Percentiles rank a stretch among this genome's conserved stretches.
phyloP scores from a whole-genome alignment of 2,329 filamentous ascomycete species.

The Penicillium paneum region DNA sequence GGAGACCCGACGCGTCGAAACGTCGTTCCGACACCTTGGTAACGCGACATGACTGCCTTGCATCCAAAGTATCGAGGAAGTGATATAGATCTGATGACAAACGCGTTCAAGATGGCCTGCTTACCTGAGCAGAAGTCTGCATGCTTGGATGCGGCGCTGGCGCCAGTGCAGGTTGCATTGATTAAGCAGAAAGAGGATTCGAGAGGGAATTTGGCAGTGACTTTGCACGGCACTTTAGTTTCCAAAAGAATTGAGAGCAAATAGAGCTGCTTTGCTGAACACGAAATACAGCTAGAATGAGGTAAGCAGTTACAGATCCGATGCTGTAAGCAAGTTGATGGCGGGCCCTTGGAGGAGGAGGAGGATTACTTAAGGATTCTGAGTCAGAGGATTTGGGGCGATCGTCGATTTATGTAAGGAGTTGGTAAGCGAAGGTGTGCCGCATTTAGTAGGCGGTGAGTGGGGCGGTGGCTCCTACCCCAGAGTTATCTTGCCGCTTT shows the following conservation, averaged over 20 bases:
- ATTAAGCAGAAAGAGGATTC: conserved; percentile 16
- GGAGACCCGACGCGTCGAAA: conserved; percentile 15
- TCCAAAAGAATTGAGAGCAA: conserved; percentile 1
- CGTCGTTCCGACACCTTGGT: not conserved
- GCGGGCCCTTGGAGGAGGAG: conserved; percentile 4
- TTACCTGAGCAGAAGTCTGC: conserved; percentile 55
- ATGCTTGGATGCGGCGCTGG: conserved; percentile 50
- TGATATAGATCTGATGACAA: conserved; percentile 35
- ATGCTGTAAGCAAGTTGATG: conserved; percentile 36
- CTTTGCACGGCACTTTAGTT: conserved; percentile 2
- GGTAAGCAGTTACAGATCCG: conserved; percentile 26
- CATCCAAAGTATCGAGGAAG: not conserved
- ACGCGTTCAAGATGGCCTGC: conserved; percentile 37
- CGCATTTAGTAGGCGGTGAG: not conserved
- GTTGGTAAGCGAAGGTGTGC: conserved; percentile 1
- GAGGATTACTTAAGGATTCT: conserved; percentile 23
- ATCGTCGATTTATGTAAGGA: conserved; percentile 6
- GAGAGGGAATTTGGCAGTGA: conserved; percentile 2
- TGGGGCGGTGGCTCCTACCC: not conserved
- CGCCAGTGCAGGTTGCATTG: conserved; percentile 48
- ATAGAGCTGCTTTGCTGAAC: conserved; percentile 12
- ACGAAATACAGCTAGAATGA: conserved; percentile 23
- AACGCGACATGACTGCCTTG: not conserved
- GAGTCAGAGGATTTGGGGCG: conserved; percentile 10
- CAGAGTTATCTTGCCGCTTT: not conserved